These are phyloP conservation scores for Aspergillus mulundensis DNA, from an alignment of 495 filamentous ascomycete genomes.

Conservation along the genomic window DNA sequence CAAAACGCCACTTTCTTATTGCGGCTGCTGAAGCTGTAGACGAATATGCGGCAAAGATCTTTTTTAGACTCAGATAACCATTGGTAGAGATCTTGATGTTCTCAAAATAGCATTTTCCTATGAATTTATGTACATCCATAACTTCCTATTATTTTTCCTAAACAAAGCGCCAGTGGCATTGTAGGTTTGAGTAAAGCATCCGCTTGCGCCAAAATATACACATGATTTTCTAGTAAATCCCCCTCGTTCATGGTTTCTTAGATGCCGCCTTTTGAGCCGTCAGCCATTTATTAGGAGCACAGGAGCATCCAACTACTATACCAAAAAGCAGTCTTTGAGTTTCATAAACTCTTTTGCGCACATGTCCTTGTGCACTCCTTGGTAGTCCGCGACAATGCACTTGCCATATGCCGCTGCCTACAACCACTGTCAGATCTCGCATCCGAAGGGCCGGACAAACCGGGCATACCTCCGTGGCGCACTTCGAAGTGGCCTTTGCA, in stretches of 20 bases:
- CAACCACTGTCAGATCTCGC: conserved; percentile 11
- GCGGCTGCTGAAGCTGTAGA: conserved; percentile 72
- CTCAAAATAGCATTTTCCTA: conserved; percentile 7
- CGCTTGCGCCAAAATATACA: conserved; percentile 4
- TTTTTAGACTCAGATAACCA: not conserved
- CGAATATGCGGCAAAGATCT: conserved; percentile 30
- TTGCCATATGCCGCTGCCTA: conserved; percentile 86
- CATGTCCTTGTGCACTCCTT: conserved; percentile 85
- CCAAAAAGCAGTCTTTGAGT: conserved; percentile 85
- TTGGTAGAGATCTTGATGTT: conserved; percentile 5
- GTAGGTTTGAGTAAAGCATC: not conserved
- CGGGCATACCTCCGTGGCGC: conserved; percentile 67
- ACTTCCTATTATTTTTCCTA: not conserved
- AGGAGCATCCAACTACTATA: conserved; percentile 37
- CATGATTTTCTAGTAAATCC: not conserved
- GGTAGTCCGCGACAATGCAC: conserved; percentile 89
- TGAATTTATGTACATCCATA: conserved; percentile 1
- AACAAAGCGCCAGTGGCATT: not conserved
- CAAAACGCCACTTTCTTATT: conserved; percentile 82
- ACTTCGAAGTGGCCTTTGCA: conserved; percentile 76
- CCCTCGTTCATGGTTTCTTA: conserved; percentile 29
- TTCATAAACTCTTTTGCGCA: conserved; percentile 80
- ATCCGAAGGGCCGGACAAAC: not conserved
- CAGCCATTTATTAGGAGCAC: not conserved
- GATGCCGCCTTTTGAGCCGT: conserved; percentile 31